Conservation (phyloP, 2,329 filamentous ascomycete species). For the Verticillium albo-atrum region DNA sequence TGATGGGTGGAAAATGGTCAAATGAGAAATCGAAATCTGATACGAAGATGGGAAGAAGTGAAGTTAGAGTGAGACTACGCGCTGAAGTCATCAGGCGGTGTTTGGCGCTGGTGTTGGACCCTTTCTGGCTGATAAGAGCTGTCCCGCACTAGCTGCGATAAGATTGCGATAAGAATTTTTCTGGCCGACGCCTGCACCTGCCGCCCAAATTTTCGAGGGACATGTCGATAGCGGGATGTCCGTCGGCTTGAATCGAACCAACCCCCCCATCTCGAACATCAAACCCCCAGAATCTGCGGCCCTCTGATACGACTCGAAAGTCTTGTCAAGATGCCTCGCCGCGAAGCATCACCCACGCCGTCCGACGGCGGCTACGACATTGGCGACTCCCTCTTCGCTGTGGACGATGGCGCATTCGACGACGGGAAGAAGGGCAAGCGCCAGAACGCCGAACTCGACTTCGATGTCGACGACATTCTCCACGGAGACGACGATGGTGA, state of each 20-base stretch:
- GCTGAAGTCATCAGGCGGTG: neutral
- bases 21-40: neutral
- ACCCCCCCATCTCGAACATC: neutral
- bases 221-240: neutral
- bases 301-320: slow-evolving; percentile 1
- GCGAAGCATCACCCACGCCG: slow-evolving; percentile 72
- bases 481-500: slow-evolving; percentile 52
- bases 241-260: neutral
- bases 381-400: slow-evolving; percentile 68
- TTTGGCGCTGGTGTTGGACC: neutral
- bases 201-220: slow-evolving; percentile 11
- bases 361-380: slow-evolving; percentile 95
- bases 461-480: slow-evolving; percentile 59
- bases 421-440: slow-evolving; percentile 26
- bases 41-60: neutral
- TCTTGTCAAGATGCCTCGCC: slow-evolving; percentile 56
- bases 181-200: neutral
- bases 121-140: slow-evolving; percentile 8
- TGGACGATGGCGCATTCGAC: slow-evolving; percentile 45
- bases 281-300: neutral
- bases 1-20: neutral
- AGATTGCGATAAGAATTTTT: slow-evolving; percentile 13
- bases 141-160: neutral
- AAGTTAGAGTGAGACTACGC: neutral
- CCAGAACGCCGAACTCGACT: slow-evolving; percentile 27